These are phyloP conservation scores for Coniochaeta hoffmannii DNA, from an alignment of 2,329 filamentous ascomycete genomes.

Conservation along the genomic window DNA sequence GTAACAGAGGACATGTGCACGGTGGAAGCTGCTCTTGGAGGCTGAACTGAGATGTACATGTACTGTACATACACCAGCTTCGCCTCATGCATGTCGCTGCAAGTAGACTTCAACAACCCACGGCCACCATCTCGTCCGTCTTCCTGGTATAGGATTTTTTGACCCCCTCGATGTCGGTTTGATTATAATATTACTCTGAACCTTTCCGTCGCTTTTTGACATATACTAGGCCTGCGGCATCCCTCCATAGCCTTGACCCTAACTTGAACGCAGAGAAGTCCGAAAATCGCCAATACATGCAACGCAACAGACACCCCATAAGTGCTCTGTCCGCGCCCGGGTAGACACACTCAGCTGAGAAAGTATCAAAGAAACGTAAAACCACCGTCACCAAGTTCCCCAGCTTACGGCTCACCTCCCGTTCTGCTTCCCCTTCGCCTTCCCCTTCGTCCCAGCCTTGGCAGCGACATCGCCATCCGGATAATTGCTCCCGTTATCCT, in stretches of 20 bases:
- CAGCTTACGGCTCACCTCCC: neutral
- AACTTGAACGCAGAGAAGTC: neutral
- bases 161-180: too few species aligned
- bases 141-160: too few species aligned
- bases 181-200: neutral
- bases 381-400: neutral
- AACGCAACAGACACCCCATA: neutral
- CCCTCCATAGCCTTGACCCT: neutral
- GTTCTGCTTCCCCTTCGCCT: slow-evolving; percentile 14
- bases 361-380: neutral
- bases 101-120: too few species aligned
- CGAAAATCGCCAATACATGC: neutral
- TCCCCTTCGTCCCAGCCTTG: slow-evolving; percentile 15
- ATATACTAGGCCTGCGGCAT: too few species aligned
- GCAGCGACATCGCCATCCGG: slow-evolving; percentile 28
- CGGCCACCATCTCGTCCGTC: too few species aligned
- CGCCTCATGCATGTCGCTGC: too few species aligned
- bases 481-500: slow-evolving; percentile 50
- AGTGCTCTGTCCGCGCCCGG: neutral
- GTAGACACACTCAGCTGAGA: neutral
- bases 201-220: neutral
- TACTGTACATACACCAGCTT: too few species aligned
- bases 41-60: too few species aligned
- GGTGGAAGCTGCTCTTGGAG: neutral
- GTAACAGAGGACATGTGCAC: neutral